Base-by-base conservation (phyloP, 345 rosid species). In the Rhizophora mangle region DNA sequence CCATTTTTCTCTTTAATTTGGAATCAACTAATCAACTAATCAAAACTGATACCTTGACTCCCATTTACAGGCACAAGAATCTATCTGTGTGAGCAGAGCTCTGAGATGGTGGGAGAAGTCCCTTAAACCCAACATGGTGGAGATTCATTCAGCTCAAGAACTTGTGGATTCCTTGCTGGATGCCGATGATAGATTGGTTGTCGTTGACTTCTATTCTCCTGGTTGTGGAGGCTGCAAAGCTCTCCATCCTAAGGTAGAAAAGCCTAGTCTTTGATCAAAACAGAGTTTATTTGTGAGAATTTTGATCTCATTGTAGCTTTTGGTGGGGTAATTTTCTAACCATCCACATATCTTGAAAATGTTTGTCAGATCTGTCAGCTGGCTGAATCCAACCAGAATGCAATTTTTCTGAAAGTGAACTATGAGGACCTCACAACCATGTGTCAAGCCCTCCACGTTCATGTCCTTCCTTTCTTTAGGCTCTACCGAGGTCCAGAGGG, bases 161-260 rank as follows among this genome's bases (percentile, higher is more conserved):
- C 91, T 89, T 32, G 92, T 81, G 7, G 83, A 72, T 43, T 70
- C 89, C 22, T 81, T 92, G 72, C 26, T 66, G 8, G 75, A 79
- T 47, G 87, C 89, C 60, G 92, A 85, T 6, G 92, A 89, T 70
- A 75, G 76, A 66, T 78, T 92, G 73, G 85, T 86, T 49, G 73
- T 92, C 52, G 68, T 92, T 54, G 85, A 81, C 65, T 92, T 92
- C 76, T 92, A 88, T 80, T 89, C 96, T 2, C 96, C 94, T 63
- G 88, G 75, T 29, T 92, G 96, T 79, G 97, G 97, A 24, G 97
- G 91, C 64, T 92, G 97, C 85, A 89, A 71, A 83, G 52, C 89
- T 72, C 92, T 92, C 22, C 92, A 86, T 74, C 97, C 96, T 10
- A 92, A 86, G 96, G 97, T 89, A 69, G 39, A 29, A 20, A 22